phyloP scores from a whole-genome alignment of 176 grass and related monocot species.

The Phyllostachys edulis region DNA sequence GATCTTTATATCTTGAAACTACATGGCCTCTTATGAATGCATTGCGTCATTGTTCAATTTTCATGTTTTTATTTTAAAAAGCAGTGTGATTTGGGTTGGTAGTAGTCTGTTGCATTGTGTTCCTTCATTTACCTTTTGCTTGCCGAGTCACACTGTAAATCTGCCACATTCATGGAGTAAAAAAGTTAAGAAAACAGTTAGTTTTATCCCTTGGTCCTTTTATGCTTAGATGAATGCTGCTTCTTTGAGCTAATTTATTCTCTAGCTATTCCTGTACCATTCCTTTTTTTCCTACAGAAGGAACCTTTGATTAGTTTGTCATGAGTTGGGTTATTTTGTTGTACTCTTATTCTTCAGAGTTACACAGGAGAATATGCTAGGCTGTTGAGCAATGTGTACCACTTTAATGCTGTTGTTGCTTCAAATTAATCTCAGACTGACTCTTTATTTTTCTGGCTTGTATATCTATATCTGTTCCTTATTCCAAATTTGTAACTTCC shows the following conservation, averaged over 20 bases:
- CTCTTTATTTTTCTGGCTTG: background rate
- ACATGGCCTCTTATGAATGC: background rate
- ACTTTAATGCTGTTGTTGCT: background rate
- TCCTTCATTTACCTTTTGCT: background rate
- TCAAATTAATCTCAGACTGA: background rate
- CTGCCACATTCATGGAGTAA: background rate
- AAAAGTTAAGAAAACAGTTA: background rate
- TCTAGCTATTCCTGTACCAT: background rate
- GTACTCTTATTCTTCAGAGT: background rate
- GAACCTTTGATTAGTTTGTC: slow-evolving; percentile 11
- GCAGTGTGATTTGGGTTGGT: background rate
- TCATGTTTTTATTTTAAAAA: background rate
- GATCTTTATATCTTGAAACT: background rate
- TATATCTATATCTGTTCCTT: background rate
- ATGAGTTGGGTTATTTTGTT: background rate
- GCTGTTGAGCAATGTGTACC: background rate
- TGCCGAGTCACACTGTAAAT: background rate
- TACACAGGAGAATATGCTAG: background rate
- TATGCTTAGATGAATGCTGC: background rate
- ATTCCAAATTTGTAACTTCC: background rate
- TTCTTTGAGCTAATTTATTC: slow-evolving; percentile 15
- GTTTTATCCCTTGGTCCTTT: background rate
- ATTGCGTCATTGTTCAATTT: background rate
- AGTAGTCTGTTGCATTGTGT: slow-evolving; percentile 3
- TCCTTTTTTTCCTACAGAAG: background rate